These are phyloP conservation scores for Chaetomium fimeti DNA, from an alignment of 495 filamentous ascomycete species.

Conservation along the genomic window DNA sequence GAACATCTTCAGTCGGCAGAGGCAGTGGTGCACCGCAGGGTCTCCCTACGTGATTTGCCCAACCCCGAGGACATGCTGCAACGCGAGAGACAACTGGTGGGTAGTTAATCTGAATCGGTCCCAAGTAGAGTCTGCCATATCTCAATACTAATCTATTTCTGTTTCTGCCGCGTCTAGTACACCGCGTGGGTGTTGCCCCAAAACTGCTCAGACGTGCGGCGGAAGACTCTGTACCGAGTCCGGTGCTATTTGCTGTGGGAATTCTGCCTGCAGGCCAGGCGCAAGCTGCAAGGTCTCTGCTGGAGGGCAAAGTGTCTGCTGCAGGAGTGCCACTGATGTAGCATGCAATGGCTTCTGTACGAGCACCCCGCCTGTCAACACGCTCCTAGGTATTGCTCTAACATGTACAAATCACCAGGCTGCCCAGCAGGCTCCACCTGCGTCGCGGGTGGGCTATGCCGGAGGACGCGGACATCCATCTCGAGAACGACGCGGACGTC, in stretches of 20 bases:
- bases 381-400: not conserved
- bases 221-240: not conserved
- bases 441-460: constrained; percentile 1
- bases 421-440: constrained; percentile 10
- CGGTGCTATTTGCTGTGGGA: constrained; percentile 8
- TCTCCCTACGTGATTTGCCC: constrained; percentile 7
- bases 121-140: not conserved
- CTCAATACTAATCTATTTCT: not conserved
- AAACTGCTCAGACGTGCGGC: constrained; percentile 9
- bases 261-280: not conserved
- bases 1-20: constrained; percentile 6
- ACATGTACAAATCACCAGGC: not conserved
- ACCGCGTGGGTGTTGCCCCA: constrained; percentile 11
- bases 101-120: not conserved
- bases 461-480: not conserved
- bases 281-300: constrained; percentile 6
- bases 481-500: not conserved
- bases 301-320: constrained; percentile 10
- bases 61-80: constrained; percentile 13
- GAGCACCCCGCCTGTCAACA: not conserved
- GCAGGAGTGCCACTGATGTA: constrained; percentile 13
- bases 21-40: constrained; percentile 6
- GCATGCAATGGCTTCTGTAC: constrained; percentile 8
- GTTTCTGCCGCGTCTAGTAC: not conserved
- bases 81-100: constrained; percentile 10